Evolutionary conservation across 179 eudicot species (phyloP).

Genomic region (Nepenthes alata): DNA sequence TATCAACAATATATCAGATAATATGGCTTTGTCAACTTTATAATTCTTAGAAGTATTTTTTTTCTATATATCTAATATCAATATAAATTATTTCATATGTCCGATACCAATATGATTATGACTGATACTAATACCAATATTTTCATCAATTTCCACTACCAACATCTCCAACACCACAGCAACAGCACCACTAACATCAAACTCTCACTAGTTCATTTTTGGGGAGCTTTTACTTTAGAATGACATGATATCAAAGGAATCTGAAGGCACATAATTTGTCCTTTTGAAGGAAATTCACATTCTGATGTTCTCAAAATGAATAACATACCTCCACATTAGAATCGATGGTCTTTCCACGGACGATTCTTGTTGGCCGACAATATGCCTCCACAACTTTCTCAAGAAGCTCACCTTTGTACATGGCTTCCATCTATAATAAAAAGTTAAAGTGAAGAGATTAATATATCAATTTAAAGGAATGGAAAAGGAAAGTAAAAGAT

Average conservation of each 20-base stretch:
- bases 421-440: slow-evolving; percentile 54
- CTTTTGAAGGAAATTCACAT: neutral
- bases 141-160: no score
- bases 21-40: no score
- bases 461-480: neutral
- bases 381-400: slow-evolving; percentile 85
- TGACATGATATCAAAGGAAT: neutral
- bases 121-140: no score
- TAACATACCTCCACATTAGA: slow-evolving; percentile 41
- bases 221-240: no score
- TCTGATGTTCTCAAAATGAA: neutral
- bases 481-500: neutral
- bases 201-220: no score
- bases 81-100: no score
- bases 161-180: no score
- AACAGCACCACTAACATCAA: no score
- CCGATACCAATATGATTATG: no score
- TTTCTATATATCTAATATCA: no score
- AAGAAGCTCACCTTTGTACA: slow-evolving; percentile 61
- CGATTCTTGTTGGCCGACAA: slow-evolving; percentile 95
- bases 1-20: no score
- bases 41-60: no score
- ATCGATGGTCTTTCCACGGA: slow-evolving; percentile 73
- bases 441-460: neutral
- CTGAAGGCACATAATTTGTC: neutral